Evolutionary conservation across 257 asterid genomes (phyloP).

Genomic region (Solanum lycopersicoides): DNA sequence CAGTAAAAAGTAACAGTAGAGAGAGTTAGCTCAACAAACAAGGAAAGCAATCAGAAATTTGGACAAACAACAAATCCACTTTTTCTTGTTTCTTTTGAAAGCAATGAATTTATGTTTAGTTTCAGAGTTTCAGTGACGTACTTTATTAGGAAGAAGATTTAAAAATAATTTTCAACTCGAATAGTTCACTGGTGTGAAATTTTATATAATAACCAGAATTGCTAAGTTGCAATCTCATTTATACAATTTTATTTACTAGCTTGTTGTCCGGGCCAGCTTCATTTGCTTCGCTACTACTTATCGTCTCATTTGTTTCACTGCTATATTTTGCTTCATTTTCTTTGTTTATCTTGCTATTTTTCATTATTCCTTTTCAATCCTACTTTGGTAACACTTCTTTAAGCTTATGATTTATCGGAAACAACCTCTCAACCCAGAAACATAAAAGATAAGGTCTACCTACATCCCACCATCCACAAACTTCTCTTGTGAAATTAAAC

Average conservation of each 20-base stretch:
- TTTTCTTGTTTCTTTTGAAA: not conserved
- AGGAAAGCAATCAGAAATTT: not conserved
- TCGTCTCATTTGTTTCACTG: not conserved
- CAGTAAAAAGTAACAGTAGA: not conserved
- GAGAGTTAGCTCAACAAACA: not conserved
- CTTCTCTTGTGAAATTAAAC: not conserved
- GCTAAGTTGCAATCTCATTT: not conserved
- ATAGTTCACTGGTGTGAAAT: not conserved
- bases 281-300: not conserved
- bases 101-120: not conserved
- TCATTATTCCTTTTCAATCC: not conserved
- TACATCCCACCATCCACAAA: not conserved
- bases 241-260: not conserved
- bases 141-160: not conserved
- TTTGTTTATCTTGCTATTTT: not conserved
- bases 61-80: not conserved
- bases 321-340: not conserved
- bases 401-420: accelerated
- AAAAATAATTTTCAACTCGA: not conserved
- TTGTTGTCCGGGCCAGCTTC: not conserved
- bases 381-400: not conserved
- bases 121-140: not conserved
- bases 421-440: not conserved
- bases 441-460: not conserved
- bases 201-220: not conserved